Evolutionary conservation across 495 filamentous ascomycete species (phyloP).

Genomic region (Penicillium cosmopolitanum): DNA sequence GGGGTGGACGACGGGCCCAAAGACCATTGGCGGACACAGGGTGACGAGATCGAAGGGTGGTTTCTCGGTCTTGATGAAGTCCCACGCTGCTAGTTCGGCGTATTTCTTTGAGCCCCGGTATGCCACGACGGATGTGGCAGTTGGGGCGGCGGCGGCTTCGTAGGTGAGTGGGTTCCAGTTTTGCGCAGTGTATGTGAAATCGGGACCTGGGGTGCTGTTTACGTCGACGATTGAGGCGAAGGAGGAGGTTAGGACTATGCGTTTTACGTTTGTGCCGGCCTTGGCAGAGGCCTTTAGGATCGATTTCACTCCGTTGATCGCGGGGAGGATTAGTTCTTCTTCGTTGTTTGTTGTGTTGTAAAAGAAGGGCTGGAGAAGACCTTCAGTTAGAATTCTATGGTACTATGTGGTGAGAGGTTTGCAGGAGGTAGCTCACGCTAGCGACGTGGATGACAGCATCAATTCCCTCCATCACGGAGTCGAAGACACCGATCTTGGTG

Average conservation of each 20-base stretch:
- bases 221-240: constrained; percentile 68
- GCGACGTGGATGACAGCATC: constrained; percentile 47
- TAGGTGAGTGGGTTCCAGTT: constrained; percentile 79
- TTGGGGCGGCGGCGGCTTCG: constrained; percentile 51
- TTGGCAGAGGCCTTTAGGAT: constrained; percentile 36
- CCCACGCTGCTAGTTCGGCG: constrained; percentile 57
- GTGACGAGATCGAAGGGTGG: constrained; percentile 70
- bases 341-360: constrained; percentile 57
- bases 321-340: constrained; percentile 72
- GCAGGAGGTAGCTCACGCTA: constrained; percentile 27
- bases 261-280: constrained; percentile 63
- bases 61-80: constrained; percentile 65
- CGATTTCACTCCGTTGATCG: constrained; percentile 54
- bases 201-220: constrained; percentile 37
- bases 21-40: constrained; percentile 57
- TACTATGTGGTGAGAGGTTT: too few species aligned
- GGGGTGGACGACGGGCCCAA: constrained; percentile 49
- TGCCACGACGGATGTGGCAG: constrained; percentile 46
- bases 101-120: constrained; percentile 66
- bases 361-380: constrained; percentile 24
- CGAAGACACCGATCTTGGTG: constrained; percentile 36
- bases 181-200: constrained; percentile 60
- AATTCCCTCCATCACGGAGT: constrained; percentile 37
- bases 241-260: constrained; percentile 74
- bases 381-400: too few species aligned